Evolutionary conservation across 2,329 filamentous ascomycete species (phyloP).

Genomic region (Plectosphaerella cucumerina): DNA sequence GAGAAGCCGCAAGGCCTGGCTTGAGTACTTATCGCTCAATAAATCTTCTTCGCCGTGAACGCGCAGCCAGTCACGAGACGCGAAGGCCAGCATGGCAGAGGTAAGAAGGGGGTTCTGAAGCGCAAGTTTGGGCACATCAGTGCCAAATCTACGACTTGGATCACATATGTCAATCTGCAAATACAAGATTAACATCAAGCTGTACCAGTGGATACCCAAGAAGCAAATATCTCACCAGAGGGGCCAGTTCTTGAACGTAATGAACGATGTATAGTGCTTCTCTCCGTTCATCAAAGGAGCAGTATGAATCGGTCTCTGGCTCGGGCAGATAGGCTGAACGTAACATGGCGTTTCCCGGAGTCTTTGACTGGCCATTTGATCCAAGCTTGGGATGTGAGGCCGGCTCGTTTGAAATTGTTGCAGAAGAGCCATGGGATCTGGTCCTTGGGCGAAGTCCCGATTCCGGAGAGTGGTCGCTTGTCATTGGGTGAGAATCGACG

Average conservation of each 20-base stretch:
- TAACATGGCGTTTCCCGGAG: neutral
- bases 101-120: slow-evolving; percentile 30
- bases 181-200: too few species aligned
- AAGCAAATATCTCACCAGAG: neutral
- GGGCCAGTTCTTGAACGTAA: neutral
- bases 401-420: neutral
- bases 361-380: neutral
- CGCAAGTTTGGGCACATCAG: slow-evolving; percentile 35
- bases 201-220: too few species aligned
- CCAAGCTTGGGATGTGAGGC: neutral
- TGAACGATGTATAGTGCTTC: neutral
- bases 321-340: neutral
- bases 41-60: slow-evolving; percentile 14
- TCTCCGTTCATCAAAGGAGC: neutral
- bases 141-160: slow-evolving; percentile 30
- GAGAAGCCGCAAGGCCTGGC: slow-evolving; percentile 31
- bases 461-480: neutral
- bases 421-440: neutral
- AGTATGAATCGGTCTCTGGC: neutral
- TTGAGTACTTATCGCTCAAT: slow-evolving; percentile 33
- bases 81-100: slow-evolving; percentile 18
- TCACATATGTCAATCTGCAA: slow-evolving; percentile 37
- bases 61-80: slow-evolving; percentile 15
- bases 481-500: neutral
- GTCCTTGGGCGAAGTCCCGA: neutral